Conservation (phyloP, 257 asterid genomes). For the Nicotiana obtusifolia region DNA sequence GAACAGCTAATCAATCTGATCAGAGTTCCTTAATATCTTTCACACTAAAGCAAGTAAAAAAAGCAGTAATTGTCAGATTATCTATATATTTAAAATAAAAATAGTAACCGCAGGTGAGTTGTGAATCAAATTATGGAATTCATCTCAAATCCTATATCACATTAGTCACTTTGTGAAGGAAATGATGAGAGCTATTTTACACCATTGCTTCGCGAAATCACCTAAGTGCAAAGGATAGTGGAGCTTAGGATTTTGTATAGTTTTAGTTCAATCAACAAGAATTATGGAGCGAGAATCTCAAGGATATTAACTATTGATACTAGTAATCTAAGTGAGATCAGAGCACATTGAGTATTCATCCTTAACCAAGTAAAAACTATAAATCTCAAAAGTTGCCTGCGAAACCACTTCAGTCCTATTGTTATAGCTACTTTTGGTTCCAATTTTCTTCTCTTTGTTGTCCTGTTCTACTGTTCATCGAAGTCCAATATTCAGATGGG, state of each 20-base stretch:
- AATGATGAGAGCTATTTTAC: background rate
- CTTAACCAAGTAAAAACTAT: background rate
- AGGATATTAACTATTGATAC: background rate
- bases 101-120: background rate
- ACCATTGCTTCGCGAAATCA: background rate
- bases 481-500: background rate
- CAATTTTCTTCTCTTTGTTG: background rate
- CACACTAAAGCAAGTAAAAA: background rate
- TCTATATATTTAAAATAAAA: background rate
- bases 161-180: background rate
- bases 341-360: background rate
- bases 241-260: background rate
- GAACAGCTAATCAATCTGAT: background rate
- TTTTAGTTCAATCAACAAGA: slow-evolving; percentile 2
- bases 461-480: background rate
- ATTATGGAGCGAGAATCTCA: background rate
- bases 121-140: background rate
- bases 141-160: background rate
- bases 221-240: background rate
- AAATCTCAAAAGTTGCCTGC: background rate
- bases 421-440: background rate
- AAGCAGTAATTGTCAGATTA: background rate
- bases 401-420: background rate
- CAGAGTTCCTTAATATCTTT: background rate
- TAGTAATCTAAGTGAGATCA: background rate